Evolutionary conservation across 2,329 filamentous ascomycete species (phyloP).

Genomic region (Ceratocystis cubensis): DNA sequence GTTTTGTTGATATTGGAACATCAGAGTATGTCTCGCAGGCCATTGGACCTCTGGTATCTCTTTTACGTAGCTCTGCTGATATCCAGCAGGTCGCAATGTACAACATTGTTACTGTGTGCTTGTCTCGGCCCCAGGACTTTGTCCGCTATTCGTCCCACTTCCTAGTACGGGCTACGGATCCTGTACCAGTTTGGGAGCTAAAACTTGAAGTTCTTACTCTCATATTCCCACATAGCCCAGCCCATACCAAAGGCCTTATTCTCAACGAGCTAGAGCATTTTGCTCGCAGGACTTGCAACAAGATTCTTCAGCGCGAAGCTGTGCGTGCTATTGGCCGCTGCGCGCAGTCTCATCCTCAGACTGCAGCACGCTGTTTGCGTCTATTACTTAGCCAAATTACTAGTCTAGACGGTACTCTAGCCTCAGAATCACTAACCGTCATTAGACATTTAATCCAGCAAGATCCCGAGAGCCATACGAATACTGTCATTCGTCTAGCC

Average conservation of each 20-base stretch:
- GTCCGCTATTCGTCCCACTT: slow-evolving; percentile 83
- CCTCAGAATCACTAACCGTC: slow-evolving; percentile 86
- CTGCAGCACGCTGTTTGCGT: slow-evolving; percentile 66
- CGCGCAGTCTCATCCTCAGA: slow-evolving; percentile 61
- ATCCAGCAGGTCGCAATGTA: slow-evolving; percentile 82
- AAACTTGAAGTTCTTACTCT: slow-evolving; percentile 87
- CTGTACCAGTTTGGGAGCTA: slow-evolving; percentile 71
- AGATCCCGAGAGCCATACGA: slow-evolving; percentile 64
- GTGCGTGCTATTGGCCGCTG: slow-evolving; percentile 89
- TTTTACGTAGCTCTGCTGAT: slow-evolving; percentile 73
- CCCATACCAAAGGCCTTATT: slow-evolving; percentile 70
- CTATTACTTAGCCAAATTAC: slow-evolving; percentile 79
- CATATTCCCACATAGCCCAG: slow-evolving; percentile 70
- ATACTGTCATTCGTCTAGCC: slow-evolving; percentile 77
- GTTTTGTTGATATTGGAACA: slow-evolving; percentile 75
- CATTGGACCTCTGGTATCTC: slow-evolving; percentile 72
- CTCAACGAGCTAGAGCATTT: slow-evolving; percentile 92
- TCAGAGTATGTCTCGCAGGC: slow-evolving; percentile 60
- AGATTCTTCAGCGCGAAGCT: slow-evolving; percentile 70
- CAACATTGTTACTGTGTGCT: slow-evolving; percentile 88
- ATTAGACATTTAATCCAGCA: slow-evolving; percentile 93
- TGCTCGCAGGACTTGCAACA: slow-evolving; percentile 54
- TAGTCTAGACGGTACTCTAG: slow-evolving; percentile 72
- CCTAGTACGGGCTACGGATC: slow-evolving; percentile 66
- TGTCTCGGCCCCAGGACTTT: slow-evolving; percentile 65